Evolutionary conservation across 306 rosid genomes (phyloP).

Genomic region (Prinsepia uniflora): DNA sequence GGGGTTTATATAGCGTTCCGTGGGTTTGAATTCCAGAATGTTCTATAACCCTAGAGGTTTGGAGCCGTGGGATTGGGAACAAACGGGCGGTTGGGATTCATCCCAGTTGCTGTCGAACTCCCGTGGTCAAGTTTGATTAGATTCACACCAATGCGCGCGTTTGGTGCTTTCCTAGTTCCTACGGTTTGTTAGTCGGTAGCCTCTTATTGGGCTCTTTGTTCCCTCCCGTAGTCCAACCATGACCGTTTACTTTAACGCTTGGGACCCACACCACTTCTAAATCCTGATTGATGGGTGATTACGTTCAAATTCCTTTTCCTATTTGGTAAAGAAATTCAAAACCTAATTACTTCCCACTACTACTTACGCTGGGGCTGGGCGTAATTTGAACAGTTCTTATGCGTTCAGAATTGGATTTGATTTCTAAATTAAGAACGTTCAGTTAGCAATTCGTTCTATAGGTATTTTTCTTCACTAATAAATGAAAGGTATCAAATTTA

Average conservation of each 20-base stretch:
- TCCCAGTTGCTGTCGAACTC: background rate
- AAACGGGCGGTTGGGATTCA: slow-evolving; percentile 8
- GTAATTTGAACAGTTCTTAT: too few species aligned
- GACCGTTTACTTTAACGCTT: background rate
- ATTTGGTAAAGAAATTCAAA: too few species aligned
- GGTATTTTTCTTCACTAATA: too few species aligned
- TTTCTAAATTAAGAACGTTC: too few species aligned
- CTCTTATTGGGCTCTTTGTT: background rate
- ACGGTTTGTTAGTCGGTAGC: background rate
- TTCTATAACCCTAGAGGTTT: slow-evolving; percentile 25
- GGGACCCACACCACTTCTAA: background rate
- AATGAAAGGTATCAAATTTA: too few species aligned
- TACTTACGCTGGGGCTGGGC: too few species aligned
- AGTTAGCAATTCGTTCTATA: too few species aligned
- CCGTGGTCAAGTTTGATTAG: slow-evolving; percentile 3
- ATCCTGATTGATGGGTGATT: background rate
- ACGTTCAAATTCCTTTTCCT: too few species aligned
- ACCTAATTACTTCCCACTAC: too few species aligned
- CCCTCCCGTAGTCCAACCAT: background rate
- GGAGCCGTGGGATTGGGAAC: slow-evolving; percentile 12
- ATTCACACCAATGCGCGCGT: background rate
- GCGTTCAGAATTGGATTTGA: too few species aligned
- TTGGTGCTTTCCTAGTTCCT: background rate
- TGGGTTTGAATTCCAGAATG: slow-evolving; percentile 44
- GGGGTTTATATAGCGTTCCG: slow-evolving; percentile 26